Evolutionary conservation across 2,329 filamentous ascomycete genomes (phyloP), one percentile per base, ranked within the genome.

Genomic region (Nigrospora oryzae): DNA sequence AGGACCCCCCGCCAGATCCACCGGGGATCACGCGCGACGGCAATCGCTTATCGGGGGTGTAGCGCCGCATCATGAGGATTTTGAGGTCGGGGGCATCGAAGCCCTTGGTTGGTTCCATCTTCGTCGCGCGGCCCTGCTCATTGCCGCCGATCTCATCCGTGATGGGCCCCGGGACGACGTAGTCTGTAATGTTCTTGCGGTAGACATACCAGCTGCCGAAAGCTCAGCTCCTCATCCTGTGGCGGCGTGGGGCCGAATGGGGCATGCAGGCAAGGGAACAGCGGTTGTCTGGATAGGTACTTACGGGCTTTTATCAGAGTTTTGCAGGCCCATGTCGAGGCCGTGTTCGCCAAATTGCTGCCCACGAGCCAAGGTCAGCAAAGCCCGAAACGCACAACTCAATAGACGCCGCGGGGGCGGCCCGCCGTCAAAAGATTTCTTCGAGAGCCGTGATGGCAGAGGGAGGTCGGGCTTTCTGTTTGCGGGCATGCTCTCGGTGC

Each of bases 311-410:
- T 67, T 62, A 35, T 68, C 60, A 5, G 63, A 55, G 41, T 73
- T 74, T 31, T 73, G 70, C 44, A 70, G 63, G 17, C 76, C 72
- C 19, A 79, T 58, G 52, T 79, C 71, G 46, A 76, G 61, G 47
- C 76, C 75, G 57, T 82, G 78, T 11, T 71, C 71, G 5, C 74
- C 78, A 66, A 71, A 77, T 19, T 72, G 65, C 12, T 28, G 23
- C 23, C 8, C 23, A 28, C 5, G 23, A 28, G 10, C 23, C 23
- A 5, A 28, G 23, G 23, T 28, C 7, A 28, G 23, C 23, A 7
- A 28, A 28, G 2, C 23, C 23, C 23, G 7, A 28, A 28, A 10
- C 5, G 23, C 5, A 28, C 23, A 10, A 28, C 23, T 28, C 23
- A 10, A 10, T 7, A 10, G 23, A 28, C 8, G 10, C 23, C 23